Percentiles rank a stretch among this genome's conserved stretches.
phyloP scores from a whole-genome alignment of 1,139 yeast genomes.

The Kazachstania sp. region DNA sequence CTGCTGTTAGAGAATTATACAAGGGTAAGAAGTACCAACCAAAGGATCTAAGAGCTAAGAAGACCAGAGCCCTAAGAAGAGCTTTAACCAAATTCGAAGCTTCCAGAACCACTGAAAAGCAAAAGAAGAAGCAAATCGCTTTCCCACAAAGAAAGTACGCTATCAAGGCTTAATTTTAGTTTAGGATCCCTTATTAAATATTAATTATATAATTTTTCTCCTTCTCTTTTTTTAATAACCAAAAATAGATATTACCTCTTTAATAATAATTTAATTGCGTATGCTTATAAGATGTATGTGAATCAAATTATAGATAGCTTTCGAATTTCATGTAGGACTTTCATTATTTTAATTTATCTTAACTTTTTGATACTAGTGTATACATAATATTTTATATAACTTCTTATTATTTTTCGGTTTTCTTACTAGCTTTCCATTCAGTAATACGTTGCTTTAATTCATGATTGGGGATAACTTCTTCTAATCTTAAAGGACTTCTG shows the following conservation, averaged over 20 bases:
- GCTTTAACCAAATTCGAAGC: conserved; percentile 86
- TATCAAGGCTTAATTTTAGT: conserved; percentile 76
- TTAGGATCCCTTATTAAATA: background rate
- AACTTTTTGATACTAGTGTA: too few relatives aligned
- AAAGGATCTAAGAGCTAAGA: conserved; percentile 98
- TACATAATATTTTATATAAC: background rate
- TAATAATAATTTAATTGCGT: too few relatives aligned
- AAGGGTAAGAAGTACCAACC: conserved; percentile 96
- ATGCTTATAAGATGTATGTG: too few relatives aligned
- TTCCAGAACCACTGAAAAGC: conserved; percentile 75
- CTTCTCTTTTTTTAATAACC: conserved; percentile 2
- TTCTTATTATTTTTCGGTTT: conserved; percentile 13
- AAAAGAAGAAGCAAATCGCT: conserved; percentile 87
- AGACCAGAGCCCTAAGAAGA: conserved; percentile 99
- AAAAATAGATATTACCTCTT: background rate
- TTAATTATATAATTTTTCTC: background rate
- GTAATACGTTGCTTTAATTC: conserved; percentile 57
- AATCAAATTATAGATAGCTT: too few relatives aligned
- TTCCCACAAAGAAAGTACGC: conserved; percentile 99
- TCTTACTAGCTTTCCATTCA: conserved; percentile 43
- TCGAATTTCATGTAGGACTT: too few relatives aligned
- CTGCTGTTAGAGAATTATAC: conserved; percentile 92
- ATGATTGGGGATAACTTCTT: conserved; percentile 72
- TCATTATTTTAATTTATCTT: too few relatives aligned
- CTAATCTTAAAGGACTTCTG: conserved; percentile 80